These are phyloP conservation scores for Neurospora sp. DNA, from an alignment of 495 filamentous ascomycete species.

Conservation along the genomic window DNA sequence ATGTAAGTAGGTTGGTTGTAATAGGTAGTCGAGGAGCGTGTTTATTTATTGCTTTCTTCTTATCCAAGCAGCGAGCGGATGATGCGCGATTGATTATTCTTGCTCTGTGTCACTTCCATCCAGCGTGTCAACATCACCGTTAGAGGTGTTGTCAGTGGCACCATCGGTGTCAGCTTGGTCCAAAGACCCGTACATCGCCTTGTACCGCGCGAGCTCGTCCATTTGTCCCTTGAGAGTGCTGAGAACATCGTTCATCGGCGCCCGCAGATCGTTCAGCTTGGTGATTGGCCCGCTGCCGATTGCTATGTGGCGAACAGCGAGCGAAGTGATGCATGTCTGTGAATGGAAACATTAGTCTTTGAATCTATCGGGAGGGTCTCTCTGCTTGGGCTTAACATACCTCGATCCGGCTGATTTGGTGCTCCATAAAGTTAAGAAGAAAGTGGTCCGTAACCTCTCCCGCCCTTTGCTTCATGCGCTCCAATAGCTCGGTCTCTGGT, in stretches of 20 bases:
- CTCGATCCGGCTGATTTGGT: conserved; percentile 91
- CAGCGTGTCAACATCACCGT: background rate
- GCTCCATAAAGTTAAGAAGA: conserved; percentile 78
- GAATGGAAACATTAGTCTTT: conserved; percentile 4
- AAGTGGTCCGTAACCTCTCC: conserved; percentile 83
- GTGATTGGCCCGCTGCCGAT: conserved; percentile 28
- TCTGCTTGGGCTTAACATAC: conserved; percentile 38
- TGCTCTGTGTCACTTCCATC: conserved; percentile 24
- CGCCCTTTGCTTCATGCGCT: conserved; percentile 71
- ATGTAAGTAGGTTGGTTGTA: background rate
- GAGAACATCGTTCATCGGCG: conserved; percentile 39
- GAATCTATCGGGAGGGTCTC: background rate
- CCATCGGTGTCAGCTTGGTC: background rate
- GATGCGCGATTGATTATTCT: conserved; percentile 10
- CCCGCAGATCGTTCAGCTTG: conserved; percentile 36
- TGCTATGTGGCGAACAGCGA: conserved; percentile 55
- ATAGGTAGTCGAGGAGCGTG: background rate
- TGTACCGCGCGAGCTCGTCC: conserved; percentile 38
- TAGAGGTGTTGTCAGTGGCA: background rate
- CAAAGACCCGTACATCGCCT: conserved; percentile 33
- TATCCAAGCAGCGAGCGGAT: background rate
- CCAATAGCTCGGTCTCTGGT: conserved; percentile 70
- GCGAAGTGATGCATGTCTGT: conserved; percentile 50
- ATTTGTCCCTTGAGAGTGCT: conserved; percentile 31
- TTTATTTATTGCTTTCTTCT: background rate